Evolutionary conservation across 2,329 filamentous ascomycete genomes (phyloP), one percentile per base, ranked within the genome.

Genomic region (Pseudogymnoascus destructans): DNA sequence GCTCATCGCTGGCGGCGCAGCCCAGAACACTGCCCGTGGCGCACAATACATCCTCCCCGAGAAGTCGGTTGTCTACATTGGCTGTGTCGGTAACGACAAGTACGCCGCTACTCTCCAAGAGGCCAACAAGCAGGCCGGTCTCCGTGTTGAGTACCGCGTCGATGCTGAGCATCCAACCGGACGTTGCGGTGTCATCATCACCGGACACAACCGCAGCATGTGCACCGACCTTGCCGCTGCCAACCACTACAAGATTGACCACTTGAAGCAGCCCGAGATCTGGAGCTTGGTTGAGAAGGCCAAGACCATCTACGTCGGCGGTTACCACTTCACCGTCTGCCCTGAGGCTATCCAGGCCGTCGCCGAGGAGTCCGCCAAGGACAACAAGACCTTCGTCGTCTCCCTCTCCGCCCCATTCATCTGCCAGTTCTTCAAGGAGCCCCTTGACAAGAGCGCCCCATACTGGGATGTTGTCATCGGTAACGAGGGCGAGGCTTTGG

Each of bases 401-500:
- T 95, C 90, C 66, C 82, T 98, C 61, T 93, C 89, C 57, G 93
- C 93, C 6, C 93, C 93, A 61, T 98, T 98, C 79, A 95, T 98
- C 69, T 78, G 86, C 36, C 87, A 95, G 71, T 95, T 96, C 81
- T 98, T 97, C 86, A 96, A 96, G 79, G 91, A 96, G 55, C 87
- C 84, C 64, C 82, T 98, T 54, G 89, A 95, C 73, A 84, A 84
- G 67, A 86, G 87, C 58, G 79, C 89, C 57, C 87, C 87, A 27
- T 96, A 95, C 82, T 95, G 90, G 79, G 91, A 97, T 76, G 95
- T 92, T 74, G 79, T 97, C 62, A 87, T 98, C 72, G 92, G 91
- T 70, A 98, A 98, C 76, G 93, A 98, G 83, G 87, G 88, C 64
- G 93, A 98, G 77, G 92, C 91, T 55, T 81, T 84, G 66, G 79